phyloP scores from a whole-genome alignment of 2,329 filamentous ascomycete genomes.

The Aureobasidium zeae region DNA sequence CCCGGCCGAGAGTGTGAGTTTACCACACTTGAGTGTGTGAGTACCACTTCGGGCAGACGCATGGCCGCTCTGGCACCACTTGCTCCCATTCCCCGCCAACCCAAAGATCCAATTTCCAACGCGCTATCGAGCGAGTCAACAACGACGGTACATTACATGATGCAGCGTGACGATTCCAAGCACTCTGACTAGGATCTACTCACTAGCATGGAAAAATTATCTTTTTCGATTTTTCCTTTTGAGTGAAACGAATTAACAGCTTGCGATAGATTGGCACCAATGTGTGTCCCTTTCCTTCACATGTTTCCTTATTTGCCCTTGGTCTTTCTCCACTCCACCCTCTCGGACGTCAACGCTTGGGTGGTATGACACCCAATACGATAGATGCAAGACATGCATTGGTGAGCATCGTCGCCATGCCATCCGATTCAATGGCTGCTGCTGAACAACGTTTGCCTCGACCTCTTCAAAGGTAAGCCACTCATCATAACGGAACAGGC shows the following conservation, averaged over 20 bases:
- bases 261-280: conserved; percentile 4
- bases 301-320: no score
- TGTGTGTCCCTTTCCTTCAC: no score
- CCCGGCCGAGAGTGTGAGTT: no score
- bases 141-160: background rate
- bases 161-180: conserved; percentile 10
- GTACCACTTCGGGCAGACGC: no score
- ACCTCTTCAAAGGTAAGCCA: background rate
- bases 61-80: conserved; percentile 9
- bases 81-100: background rate
- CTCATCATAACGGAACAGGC: conserved; percentile 10
- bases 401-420: conserved; percentile 9
- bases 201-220: conserved; percentile 7
- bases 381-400: conserved; percentile 11
- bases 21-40: conserved; percentile 9
- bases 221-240: conserved; percentile 10
- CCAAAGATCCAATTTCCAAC: background rate
- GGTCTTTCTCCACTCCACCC: conserved; percentile 14
- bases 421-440: conserved; percentile 10
- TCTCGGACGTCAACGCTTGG: conserved; percentile 6
- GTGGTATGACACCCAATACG: background rate
- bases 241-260: conserved; percentile 4
- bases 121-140: conserved; percentile 12
- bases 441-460: conserved; percentile 13
- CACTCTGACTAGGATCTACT: no score